Evolutionary conservation across 768 basidiomycete genomes (phyloP).

Genomic region (Fibroporia radiculosa): DNA sequence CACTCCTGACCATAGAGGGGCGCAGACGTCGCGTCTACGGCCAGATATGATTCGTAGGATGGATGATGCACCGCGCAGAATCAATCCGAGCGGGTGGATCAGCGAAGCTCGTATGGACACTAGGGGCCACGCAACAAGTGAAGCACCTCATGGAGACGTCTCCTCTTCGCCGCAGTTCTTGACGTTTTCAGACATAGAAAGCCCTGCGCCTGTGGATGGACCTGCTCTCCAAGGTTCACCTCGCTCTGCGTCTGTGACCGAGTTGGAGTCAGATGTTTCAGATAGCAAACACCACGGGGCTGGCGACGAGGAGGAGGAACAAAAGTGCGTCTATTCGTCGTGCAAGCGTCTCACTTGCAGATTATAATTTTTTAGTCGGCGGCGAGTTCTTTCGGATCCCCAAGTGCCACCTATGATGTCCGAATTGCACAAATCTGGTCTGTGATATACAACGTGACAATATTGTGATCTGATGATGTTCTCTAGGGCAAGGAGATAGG

Average conservation of each 20-base stretch:
- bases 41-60: conserved; percentile 76
- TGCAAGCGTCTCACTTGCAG: too few relatives aligned
- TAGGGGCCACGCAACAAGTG: not conserved
- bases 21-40: conserved; percentile 26
- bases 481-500: not conserved
- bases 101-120: conserved; percentile 33
- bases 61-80: conserved; percentile 56
- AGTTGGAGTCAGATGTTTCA: too few relatives aligned
- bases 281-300: too few relatives aligned
- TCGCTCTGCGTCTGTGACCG: too few relatives aligned
- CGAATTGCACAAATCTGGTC: not conserved
- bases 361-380: not conserved
- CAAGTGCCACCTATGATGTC: not conserved
- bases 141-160: not conserved
- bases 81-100: conserved; percentile 72
- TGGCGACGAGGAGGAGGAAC: too few relatives aligned
- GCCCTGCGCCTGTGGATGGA: not conserved
- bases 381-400: conserved; percentile 1
- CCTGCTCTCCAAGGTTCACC: too few relatives aligned
- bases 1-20: conserved; percentile 4
- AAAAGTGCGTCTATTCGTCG: too few relatives aligned
- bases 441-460: not conserved
- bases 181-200: conserved; percentile 1
- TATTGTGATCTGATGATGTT: not conserved
- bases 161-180: not conserved